Evolutionary conservation across 2,329 filamentous ascomycete species (phyloP), one percentile per base, ranked within the genome.

Genomic region (Byssochlamys sp.): DNA sequence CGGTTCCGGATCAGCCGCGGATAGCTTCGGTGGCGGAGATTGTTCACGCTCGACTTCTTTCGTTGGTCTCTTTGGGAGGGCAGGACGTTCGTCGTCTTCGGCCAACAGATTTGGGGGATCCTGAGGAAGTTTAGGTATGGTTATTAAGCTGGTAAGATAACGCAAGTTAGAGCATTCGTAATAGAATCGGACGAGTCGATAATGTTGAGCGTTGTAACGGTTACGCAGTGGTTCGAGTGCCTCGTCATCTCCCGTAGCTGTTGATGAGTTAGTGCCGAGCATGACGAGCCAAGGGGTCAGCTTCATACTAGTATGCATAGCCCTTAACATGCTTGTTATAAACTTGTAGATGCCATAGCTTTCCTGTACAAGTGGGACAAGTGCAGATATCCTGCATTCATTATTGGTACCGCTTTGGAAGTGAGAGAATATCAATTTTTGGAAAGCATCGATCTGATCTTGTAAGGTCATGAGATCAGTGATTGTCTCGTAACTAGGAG

Each of bases 291-390:
- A 2, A 50, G 39, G 14, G n/a, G 52, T 10, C n/a, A 26, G 77
- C 86, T 7, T 45, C 39, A 70, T 79, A 91, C 89, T 91, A 2
- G 89, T 92, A 72, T 99, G 92, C 91, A 99, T 96, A 14, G 94
- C 94, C 57, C 94, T 85, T 61, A 99, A 77, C 94, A 99, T 99
- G 87, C 94, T 99, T 0, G 94, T 99, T 63, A 96, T 91, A 73
- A 99, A 99, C 75, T 97, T 97, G 81, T 99, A 99, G 65, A 99
- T 97, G 53, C 94, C 94, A 74, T 97, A 99, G 72, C 91, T 97
- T 78, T 99, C 94, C 71, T 96, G 90, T 2, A 99, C 94, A 50
- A 99, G 78, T 2, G 91, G 90, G 25, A 97, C 91, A 55, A 99
- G 77, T 1, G 94, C 90, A 12, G 92, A 95, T 67, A 99, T 99